Base-by-base conservation (phyloP, 2,329 filamentous ascomycete genomes). In the Sphaceloma murrayae region DNA sequence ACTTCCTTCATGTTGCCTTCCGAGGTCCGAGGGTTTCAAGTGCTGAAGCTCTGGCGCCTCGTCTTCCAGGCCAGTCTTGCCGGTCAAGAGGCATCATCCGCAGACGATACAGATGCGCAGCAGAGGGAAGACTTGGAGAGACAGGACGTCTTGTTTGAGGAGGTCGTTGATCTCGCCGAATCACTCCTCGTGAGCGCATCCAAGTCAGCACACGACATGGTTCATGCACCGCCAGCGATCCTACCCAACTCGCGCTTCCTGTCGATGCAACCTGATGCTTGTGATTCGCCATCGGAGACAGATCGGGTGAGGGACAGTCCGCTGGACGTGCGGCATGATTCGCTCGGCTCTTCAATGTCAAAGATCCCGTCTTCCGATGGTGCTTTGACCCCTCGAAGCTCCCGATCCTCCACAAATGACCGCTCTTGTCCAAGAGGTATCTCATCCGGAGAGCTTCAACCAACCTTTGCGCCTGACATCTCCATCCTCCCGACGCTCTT, bases 401-500 rank as follows among this genome's bases (percentile, higher is more conserved):
- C n/a, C n/a, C n/a, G n/a, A n/a, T n/a, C n/a, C n/a, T n/a, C n/a
- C n/a, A n/a, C n/a, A n/a, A n/a, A n/a, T n/a, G n/a, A n/a, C n/a
- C 18, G 34, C 10, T 38, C 34, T 11, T 24, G 10, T 19, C 34
- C 19, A 38, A 19, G 27, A 8, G 8, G 10, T 9, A 24, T 22
- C 11, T 19, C n/a, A 5, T 22, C 34, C 21, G 14, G 17, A 38
- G 11, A 38, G 9, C 17, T 38, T 7, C 24, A 19, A 11, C 22
- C 36, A 7, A 40, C 36, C 2, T 40, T 40, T 18, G 18, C 30
- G 7, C 42, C 42, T n/a, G 42, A 45, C 17, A 29, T 34, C 8
- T 16, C 30, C 22, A 36, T 34, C 14, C 42, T 45, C 8, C 42
- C 42, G 7, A 29, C 31, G 3, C 22, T 45, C 3, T 45, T 45